phyloP scores from a whole-genome alignment of 331 rosid species.

The Prunus yedoensis region DNA sequence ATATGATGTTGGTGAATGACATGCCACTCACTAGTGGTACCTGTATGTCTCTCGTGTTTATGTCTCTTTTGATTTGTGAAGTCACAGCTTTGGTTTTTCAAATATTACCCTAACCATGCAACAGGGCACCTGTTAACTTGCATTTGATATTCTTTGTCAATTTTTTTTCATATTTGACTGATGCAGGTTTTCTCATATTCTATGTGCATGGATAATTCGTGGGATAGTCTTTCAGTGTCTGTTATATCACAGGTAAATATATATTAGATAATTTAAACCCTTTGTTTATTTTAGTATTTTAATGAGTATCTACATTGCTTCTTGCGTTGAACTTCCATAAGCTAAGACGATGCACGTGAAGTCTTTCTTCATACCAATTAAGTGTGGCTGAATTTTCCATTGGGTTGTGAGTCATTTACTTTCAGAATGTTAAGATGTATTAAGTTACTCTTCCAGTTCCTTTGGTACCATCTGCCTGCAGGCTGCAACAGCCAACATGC shows the following conservation, averaged over 20 bases:
- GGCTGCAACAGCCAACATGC: slow-evolving; percentile 3
- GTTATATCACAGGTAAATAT: slow-evolving; percentile 74
- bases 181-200: slow-evolving; percentile 83
- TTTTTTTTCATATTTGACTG: background rate
- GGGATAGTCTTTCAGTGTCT: slow-evolving; percentile 75
- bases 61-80: background rate
- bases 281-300: slow-evolving; percentile 7
- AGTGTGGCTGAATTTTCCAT: background rate
- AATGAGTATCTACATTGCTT: slow-evolving; percentile 6
- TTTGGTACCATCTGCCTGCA: background rate
- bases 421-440: background rate
- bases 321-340: background rate
- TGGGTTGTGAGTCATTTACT: slow-evolving; percentile 3
- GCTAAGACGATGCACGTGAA: background rate
- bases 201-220: slow-evolving; percentile 70
- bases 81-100: slow-evolving; percentile 1
- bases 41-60: background rate
- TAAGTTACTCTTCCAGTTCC: background rate
- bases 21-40: background rate
- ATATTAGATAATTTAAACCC: background rate
- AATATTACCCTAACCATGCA: background rate
- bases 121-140: background rate
- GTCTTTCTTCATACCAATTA: background rate
- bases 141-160: background rate
- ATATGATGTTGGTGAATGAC: background rate